Conservation (phyloP, 352 stramenopile species). For the Pythium apleroticum region DNA sequence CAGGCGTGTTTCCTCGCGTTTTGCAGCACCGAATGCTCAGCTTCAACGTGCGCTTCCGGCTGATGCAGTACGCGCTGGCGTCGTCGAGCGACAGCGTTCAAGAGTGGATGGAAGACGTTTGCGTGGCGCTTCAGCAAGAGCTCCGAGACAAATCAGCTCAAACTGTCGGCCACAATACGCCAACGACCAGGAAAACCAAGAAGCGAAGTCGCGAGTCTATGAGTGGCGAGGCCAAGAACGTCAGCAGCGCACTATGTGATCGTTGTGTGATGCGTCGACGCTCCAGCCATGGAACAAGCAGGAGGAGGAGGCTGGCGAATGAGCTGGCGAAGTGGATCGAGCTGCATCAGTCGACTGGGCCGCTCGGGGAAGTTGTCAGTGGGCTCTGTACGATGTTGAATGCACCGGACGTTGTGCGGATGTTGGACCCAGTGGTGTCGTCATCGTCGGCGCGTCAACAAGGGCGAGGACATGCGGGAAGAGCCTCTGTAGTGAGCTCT, state of each 20-base stretch:
- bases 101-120: constrained; percentile 8
- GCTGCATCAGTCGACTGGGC: neutral
- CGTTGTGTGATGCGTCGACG: neutral
- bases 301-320: neutral
- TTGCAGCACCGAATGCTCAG: constrained; percentile 9
- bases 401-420: constrained; percentile 14
- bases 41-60: constrained; percentile 7
- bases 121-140: constrained; percentile 14
- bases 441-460: neutral
- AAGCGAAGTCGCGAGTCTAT: constrained; percentile 22
- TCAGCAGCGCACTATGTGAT: neutral
- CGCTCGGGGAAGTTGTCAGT: neutral
- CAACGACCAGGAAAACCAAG: constrained; percentile 10
- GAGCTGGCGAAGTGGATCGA: constrained; percentile 11
- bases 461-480: neutral
- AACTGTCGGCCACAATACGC: neutral
- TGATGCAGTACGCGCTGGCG: constrained; percentile 13
- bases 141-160: constrained; percentile 17
- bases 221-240: neutral
- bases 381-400: constrained; percentile 11
- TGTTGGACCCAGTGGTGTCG: neutral
- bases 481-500: neutral
- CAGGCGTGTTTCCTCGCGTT: constrained; percentile 12
- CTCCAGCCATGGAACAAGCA: neutral
- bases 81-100: no score